phyloP scores from a whole-genome alignment of 768 basidiomycete genomes.

The Solioccasus polychromus region DNA sequence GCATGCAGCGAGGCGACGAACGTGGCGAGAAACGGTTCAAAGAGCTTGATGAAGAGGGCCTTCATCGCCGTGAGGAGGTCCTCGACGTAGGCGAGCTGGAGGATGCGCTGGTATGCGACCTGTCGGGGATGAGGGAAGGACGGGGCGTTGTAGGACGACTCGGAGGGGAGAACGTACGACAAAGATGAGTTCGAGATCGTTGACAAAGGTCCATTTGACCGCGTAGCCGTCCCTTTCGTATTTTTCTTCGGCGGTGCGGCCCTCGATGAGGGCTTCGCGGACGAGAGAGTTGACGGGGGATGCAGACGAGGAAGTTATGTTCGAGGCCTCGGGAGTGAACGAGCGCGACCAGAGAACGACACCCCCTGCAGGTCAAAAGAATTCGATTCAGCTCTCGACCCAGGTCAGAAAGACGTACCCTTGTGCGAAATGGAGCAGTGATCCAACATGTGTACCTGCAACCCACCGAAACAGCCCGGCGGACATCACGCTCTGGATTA shows the following conservation, averaged over 20 bases:
- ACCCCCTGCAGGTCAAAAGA: slow-evolving; percentile 63
- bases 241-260: slow-evolving; percentile 73
- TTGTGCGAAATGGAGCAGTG: slow-evolving; percentile 95
- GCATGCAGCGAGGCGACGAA: slow-evolving; percentile 84
- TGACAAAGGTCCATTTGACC: slow-evolving; percentile 91
- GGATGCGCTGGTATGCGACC: slow-evolving; percentile 96
- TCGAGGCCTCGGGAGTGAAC: slow-evolving; percentile 83
- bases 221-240: slow-evolving; percentile 95
- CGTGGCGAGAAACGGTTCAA: slow-evolving; percentile 76
- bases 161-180: slow-evolving; percentile 60
- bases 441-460: slow-evolving; percentile 66
- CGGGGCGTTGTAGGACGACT: not conserved
- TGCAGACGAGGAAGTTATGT: slow-evolving; percentile 63
- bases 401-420: slow-evolving; percentile 46
- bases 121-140: slow-evolving; percentile 31
- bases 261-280: slow-evolving; percentile 89
- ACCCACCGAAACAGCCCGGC: not conserved
- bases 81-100: slow-evolving; percentile 92
- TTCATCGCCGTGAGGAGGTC: slow-evolving; percentile 81
- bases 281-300: slow-evolving; percentile 89
- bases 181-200: slow-evolving; percentile 94
- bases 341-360: slow-evolving; percentile 93
- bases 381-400: slow-evolving; percentile 1
- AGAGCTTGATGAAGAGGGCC: slow-evolving; percentile 81
- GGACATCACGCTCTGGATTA: not conserved